A percentile compares a stretch with the other conserved stretches of the same genome.
phyloP scores from a whole-genome alignment of 352 stramenopile species.

The Globisporangium megalacanthum region DNA sequence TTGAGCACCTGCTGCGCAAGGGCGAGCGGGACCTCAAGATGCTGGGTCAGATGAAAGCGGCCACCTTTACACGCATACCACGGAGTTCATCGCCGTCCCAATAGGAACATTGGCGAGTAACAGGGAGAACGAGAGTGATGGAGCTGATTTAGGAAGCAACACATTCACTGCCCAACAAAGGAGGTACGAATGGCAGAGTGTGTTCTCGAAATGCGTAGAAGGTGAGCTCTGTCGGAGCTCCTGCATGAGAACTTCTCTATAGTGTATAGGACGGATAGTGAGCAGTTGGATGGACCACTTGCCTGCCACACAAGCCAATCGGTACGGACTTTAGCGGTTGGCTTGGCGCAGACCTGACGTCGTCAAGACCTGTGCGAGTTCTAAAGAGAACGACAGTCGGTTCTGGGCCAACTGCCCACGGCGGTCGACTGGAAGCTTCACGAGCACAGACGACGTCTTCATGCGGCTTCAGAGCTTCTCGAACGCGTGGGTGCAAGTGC shows the following conservation, averaged over 20 bases:
- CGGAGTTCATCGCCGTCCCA: not conserved
- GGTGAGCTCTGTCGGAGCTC: too few species aligned
- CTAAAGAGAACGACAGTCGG: constrained; percentile 27
- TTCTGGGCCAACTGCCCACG: constrained; percentile 29
- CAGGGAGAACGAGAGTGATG: too few species aligned
- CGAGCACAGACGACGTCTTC: constrained; percentile 17
- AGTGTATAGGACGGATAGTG: too few species aligned
- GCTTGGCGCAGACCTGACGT: constrained; percentile 8
- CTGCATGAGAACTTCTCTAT: too few species aligned
- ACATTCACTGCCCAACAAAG: too few species aligned
- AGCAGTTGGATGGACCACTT: constrained; percentile 54
- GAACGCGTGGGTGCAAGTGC: constrained; percentile 30
- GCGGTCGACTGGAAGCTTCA: constrained; percentile 18
- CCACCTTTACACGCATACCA: constrained; percentile 40
- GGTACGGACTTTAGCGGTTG: constrained; percentile 30
- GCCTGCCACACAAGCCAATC: constrained; percentile 21
- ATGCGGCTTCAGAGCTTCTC: constrained; percentile 18
- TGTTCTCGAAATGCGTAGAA: too few species aligned
- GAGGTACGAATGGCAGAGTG: too few species aligned
- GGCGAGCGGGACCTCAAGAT: constrained; percentile 81
- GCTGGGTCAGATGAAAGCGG: constrained; percentile 60
- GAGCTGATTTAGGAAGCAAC: too few species aligned
- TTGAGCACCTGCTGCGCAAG: constrained; percentile 85
- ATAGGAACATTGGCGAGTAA: too few species aligned
- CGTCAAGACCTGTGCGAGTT: constrained; percentile 15